Percentiles rank a stretch among this genome's conserved stretches.
phyloP scores from a whole-genome alignment of 805 yeast genomes.

The Hanseniaspora pseudoguilliermondii region DNA sequence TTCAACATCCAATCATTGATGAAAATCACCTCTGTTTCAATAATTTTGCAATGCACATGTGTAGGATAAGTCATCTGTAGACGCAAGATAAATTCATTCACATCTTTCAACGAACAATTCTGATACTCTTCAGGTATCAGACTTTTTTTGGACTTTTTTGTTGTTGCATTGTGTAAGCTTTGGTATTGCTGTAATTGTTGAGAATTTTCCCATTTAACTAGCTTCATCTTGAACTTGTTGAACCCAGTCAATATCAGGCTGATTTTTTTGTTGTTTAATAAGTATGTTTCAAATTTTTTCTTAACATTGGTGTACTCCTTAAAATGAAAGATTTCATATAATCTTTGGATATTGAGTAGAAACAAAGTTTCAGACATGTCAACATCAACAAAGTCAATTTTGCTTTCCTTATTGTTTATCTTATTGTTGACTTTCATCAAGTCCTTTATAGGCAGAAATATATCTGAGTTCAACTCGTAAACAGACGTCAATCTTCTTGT shows the following conservation, averaged over 20 bases:
- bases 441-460: neutral
- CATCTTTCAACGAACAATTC: neutral
- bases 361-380: conserved; percentile 7
- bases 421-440: neutral
- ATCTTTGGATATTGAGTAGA: neutral
- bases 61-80: conserved; percentile 5
- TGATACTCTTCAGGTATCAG: conserved; percentile 1
- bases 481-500: conserved; percentile 8
- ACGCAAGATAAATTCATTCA: neutral
- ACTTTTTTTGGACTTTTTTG: neutral
- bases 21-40: conserved; percentile 8
- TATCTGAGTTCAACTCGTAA: conserved; percentile 5
- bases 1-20: conserved; percentile 12
- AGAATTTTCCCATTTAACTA: conserved; percentile 6
- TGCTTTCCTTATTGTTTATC: neutral
- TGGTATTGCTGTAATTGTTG: neutral
- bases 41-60: neutral
- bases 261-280: neutral
- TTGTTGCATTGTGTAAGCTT: neutral
- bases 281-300: neutral
- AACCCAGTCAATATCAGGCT: neutral
- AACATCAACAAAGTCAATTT: conserved; percentile 12
- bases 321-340: conserved; percentile 4
- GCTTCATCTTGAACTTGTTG: conserved; percentile 1
- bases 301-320: neutral